Base-by-base conservation (phyloP, 192 early-diverging fungal genomes). In the Coemansia sp. region DNA sequence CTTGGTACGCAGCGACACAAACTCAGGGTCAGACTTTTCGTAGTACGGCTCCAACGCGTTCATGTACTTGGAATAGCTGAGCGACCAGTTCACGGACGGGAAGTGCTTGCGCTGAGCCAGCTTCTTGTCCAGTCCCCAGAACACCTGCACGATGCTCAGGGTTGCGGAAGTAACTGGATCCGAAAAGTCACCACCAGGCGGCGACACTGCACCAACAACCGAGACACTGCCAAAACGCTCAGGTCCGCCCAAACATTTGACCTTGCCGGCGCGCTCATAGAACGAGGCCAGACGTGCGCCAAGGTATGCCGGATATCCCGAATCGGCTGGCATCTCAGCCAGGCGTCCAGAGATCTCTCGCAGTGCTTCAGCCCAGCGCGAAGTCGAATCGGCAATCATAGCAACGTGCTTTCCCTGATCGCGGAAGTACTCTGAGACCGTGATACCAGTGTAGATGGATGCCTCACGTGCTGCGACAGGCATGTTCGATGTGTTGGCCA, bases 371-470 rank as follows among this genome's bases (percentile, higher is more conserved):
- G 97, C 97, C 97, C 97, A 99, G 41, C 97, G 93, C 52, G 97
- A 99, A 24, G 97, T 97, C n/a, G 96, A 98, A 82, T 99, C 97
- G 6, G 97, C 97, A 95, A 99, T 99, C 97, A 99, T 99, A 57
- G 97, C 92, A 24, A 96, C 97, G 70, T 99, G 89, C 85, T 93
- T 95, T 68, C 97, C 97, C 81, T 97, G 94, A 83, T 99, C 97
- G 84, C 97, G 93, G 94, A 99, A 99, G 85, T 99, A 99, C 84
- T 99, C 97, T 19, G 95, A 96, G 15, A 99, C 82, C 1, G 97
- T 99, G 80, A 99, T 99, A 73, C 97, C 97, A 35, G 97, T 99
- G 87, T 99, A 99, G 73, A 99, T 99, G 27, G 96, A 98, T 15
- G 97, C 97, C 83, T 99, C 97, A 82, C 97, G 94, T 63, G 97